phyloP scores from a whole-genome alignment of 139 green algal genomes.

The Limnomonas spitsbergensis region DNA sequence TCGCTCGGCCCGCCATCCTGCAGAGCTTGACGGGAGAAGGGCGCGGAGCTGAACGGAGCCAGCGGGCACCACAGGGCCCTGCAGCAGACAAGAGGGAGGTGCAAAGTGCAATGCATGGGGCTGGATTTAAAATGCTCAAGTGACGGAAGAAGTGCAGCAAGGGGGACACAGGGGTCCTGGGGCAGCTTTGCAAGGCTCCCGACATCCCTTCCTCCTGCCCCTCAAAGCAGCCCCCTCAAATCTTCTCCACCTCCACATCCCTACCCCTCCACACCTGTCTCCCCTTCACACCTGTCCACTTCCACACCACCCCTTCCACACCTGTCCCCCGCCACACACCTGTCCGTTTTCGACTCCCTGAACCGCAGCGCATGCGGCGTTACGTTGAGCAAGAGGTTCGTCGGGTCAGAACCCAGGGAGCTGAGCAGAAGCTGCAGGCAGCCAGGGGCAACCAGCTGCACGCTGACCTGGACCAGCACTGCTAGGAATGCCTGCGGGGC shows the following conservation, averaged over 20 bases:
- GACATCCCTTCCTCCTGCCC: too few relatives aligned
- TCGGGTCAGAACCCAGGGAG: neutral
- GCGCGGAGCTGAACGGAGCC: neutral
- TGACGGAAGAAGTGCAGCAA: too few relatives aligned
- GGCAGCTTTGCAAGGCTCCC: too few relatives aligned
- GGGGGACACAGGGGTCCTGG: too few relatives aligned
- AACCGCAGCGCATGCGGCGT: neutral
- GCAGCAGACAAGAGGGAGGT: neutral
- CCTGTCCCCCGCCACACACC: too few relatives aligned
- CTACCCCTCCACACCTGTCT: too few relatives aligned
- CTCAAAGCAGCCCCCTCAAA: too few relatives aligned
- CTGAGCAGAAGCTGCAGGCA: constrained; percentile 18
- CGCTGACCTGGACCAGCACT: constrained; percentile 37
- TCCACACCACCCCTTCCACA: too few relatives aligned
- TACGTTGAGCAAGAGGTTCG: neutral
- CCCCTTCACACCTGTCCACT: too few relatives aligned
- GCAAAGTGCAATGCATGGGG: too few relatives aligned
- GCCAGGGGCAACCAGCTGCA: constrained; percentile 42
- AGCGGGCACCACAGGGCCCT: neutral
- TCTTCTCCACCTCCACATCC: too few relatives aligned
- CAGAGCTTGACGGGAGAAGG: neutral
- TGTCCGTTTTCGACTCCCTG: neutral
- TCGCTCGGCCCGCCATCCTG: neutral
- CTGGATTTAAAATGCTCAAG: too few relatives aligned
- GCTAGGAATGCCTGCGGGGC: constrained; percentile 38